A percentile compares a stretch with the other conserved stretches of the same genome.
These are phyloP conservation scores for Nadsonia starkeyi-henricii DNA, from an alignment of 1,139 yeast genomes.

Conservation along the genomic window DNA sequence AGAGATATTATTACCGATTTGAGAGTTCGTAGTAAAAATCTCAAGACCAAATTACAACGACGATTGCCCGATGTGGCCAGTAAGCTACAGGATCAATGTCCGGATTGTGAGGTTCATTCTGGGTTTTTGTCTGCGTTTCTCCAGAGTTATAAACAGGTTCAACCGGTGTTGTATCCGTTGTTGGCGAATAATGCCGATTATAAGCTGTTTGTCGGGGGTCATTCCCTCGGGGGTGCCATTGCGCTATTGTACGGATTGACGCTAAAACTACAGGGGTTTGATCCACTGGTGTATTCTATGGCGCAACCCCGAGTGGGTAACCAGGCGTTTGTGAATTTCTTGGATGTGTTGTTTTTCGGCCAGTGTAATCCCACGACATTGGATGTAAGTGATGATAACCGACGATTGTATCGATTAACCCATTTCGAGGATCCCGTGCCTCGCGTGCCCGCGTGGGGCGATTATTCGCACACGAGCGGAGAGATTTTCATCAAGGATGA, in stretches of 20 bases:
- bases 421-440: constrained; percentile 8
- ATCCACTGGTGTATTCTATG: constrained; percentile 40
- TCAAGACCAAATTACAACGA: constrained; percentile 22
- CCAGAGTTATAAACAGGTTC: constrained; percentile 24
- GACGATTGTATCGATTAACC: constrained; percentile 11
- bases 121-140: constrained; percentile 35
- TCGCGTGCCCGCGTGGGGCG: constrained; percentile 7
- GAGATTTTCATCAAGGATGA: constrained; percentile 8
- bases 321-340: constrained; percentile 33
- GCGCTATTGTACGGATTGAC: constrained; percentile 50
- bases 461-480: constrained; percentile 9
- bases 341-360: constrained; percentile 32
- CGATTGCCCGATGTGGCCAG: constrained; percentile 5
- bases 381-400: constrained; percentile 1
- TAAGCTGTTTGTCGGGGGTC: constrained; percentile 44
- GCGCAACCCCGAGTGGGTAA: constrained; percentile 57
- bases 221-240: constrained; percentile 62
- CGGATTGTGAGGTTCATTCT: constrained; percentile 41
- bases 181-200: constrained; percentile 31
- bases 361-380: constrained; percentile 4
- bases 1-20: constrained; percentile 47
- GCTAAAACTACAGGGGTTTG: constrained; percentile 34
- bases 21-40: constrained; percentile 28
- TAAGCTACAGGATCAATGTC: constrained; percentile 24
- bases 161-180: constrained; percentile 19